A percentile compares a stretch with the other conserved stretches of the same genome.
phyloP scores from a whole-genome alignment of 2,329 filamentous ascomycete species.

The Penicillium sp. region DNA sequence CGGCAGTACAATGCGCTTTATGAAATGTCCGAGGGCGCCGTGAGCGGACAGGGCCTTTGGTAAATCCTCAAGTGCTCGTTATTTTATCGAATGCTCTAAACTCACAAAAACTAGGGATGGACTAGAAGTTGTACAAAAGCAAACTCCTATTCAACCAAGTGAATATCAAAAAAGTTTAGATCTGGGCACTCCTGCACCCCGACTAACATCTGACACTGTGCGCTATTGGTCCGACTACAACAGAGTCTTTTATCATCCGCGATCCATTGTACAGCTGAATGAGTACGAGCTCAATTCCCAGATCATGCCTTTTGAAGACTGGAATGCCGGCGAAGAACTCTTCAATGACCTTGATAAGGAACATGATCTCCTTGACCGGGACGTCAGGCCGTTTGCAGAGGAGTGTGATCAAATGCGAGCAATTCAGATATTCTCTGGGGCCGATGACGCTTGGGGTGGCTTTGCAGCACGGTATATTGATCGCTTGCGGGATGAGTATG shows the following conservation, averaged over 20 bases:
- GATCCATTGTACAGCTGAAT: conserved; percentile 80
- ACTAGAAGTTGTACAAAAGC: conserved; percentile 65
- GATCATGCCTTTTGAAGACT: conserved; percentile 79
- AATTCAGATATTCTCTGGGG: conserved; percentile 70
- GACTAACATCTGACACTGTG: conserved; percentile 69
- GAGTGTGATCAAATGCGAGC: conserved; percentile 93
- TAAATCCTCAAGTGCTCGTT: conserved; percentile 23
- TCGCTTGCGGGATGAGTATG: conserved; percentile 82
- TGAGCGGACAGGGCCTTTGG: conserved; percentile 46
- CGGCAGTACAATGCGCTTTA: conserved; percentile 88
- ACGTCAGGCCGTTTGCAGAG: conserved; percentile 83
- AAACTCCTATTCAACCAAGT: conserved; percentile 66
- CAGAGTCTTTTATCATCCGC: conserved; percentile 86
- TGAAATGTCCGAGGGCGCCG: conserved; percentile 51
- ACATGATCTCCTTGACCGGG: conserved; percentile 85
- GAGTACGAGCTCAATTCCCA: conserved; percentile 82
- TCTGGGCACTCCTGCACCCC: conserved; percentile 62
- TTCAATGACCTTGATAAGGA: conserved; percentile 73
- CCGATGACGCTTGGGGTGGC: conserved; percentile 80
- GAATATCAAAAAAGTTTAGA: conserved; percentile 81
- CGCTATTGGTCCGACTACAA: conserved; percentile 97
- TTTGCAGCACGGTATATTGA: conserved; percentile 74
- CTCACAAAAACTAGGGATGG: conserved; percentile 56
- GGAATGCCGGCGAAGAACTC: conserved; percentile 70
- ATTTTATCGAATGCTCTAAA: background rate